phyloP scores from a whole-genome alignment of 1,139 yeast species.

The Kurtzmaniella natalensis region DNA sequence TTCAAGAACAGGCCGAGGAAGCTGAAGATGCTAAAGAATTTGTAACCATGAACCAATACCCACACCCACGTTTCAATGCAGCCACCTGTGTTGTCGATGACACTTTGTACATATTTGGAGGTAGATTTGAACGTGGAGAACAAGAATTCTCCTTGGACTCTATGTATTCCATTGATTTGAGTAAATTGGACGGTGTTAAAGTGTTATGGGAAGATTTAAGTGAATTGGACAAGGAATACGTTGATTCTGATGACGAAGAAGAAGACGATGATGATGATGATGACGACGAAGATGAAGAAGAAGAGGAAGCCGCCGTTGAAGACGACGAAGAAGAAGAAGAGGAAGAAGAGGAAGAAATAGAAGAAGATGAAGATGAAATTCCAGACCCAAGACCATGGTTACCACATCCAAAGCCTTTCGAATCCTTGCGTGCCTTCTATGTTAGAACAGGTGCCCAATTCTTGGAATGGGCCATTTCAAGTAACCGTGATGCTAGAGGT shows the following conservation, averaged over 20 bases:
- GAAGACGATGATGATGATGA: slow-evolving; percentile 51
- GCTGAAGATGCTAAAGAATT: slow-evolving; percentile 37
- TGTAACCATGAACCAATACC: slow-evolving; percentile 58
- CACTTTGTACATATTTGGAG: slow-evolving; percentile 81
- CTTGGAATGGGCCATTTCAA: slow-evolving; percentile 88
- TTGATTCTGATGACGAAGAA: slow-evolving; percentile 39
- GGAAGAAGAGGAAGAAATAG: slow-evolving; percentile 59
- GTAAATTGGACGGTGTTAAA: slow-evolving; percentile 81
- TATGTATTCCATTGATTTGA: slow-evolving; percentile 79
- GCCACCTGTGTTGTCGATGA: slow-evolving; percentile 85
- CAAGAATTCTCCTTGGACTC: slow-evolving; percentile 81
- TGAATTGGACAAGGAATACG: slow-evolving; percentile 26
- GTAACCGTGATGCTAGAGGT: slow-evolving; percentile 83
- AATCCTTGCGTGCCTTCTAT: slow-evolving; percentile 76
- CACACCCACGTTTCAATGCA: slow-evolving; percentile 89
- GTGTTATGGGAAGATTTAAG: slow-evolving; percentile 85
- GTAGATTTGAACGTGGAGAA: slow-evolving; percentile 85
- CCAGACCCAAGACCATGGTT: slow-evolving; percentile 96
- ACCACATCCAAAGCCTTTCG: slow-evolving; percentile 97
- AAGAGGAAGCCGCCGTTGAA: slow-evolving; percentile 44
- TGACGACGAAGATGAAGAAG: slow-evolving; percentile 56
- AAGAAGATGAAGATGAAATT: slow-evolving; percentile 60
- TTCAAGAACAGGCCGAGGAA: slow-evolving; percentile 32
- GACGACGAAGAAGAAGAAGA: slow-evolving; percentile 54
- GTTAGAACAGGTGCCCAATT: slow-evolving; percentile 82